These are phyloP conservation scores for Irpex sp. DNA, from an alignment of 1,284 basidiomycete genomes.

Conservation along the genomic window DNA sequence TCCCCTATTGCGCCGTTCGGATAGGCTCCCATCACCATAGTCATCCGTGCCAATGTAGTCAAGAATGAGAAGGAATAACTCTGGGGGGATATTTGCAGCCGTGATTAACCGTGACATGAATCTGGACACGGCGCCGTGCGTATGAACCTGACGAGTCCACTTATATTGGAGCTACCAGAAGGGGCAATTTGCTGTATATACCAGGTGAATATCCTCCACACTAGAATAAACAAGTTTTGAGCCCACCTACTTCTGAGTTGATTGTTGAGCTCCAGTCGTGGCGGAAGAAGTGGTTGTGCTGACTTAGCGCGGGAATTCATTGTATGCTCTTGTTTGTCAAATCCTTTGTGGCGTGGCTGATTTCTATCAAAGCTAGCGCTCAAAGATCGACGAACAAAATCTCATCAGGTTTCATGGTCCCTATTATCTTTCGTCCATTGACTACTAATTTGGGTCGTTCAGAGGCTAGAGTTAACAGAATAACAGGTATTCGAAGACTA, in stretches of 20 bases:
- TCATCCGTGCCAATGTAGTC: background rate
- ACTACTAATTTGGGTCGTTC: background rate
- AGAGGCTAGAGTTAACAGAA: background rate
- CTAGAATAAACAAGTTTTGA: too few species aligned
- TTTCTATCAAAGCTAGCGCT: background rate
- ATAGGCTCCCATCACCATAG: background rate
- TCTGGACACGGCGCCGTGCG: too few species aligned
- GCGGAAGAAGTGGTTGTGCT: too few species aligned
- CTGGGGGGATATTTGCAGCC: background rate
- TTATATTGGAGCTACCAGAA: too few species aligned
- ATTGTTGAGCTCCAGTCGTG: too few species aligned
- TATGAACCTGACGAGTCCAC: too few species aligned
- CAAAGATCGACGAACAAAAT: background rate
- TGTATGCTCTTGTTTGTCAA: too few species aligned
- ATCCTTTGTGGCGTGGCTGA: background rate
- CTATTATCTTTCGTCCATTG: background rate
- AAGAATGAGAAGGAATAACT: background rate
- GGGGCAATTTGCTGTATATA: too few species aligned
- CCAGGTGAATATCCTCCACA: too few species aligned
- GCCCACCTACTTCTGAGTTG: too few species aligned
- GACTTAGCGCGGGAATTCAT: too few species aligned
- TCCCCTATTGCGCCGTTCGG: background rate
- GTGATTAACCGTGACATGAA: background rate
- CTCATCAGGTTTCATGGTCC: background rate
- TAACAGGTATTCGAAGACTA: background rate